Base-by-base conservation (phyloP, 1,284 basidiomycete species). In the Pyrrhoderma noxium region DNA sequence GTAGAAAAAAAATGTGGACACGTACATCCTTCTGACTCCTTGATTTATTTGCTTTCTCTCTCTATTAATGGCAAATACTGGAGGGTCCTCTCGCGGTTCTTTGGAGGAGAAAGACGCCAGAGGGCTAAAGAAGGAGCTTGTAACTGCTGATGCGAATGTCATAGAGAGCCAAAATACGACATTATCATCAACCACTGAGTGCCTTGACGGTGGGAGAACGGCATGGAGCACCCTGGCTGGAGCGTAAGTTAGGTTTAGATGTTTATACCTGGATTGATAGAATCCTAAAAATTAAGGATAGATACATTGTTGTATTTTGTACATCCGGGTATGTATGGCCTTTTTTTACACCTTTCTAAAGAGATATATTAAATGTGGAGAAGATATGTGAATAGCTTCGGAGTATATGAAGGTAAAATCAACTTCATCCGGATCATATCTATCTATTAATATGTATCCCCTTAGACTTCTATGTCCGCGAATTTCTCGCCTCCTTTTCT, bases 371-470 rank as follows among this genome's bases (percentile, higher is more conserved):
- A 4, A 16, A 47, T 31, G 34, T 8, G 8, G 18, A 16, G 22
- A n/a, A 42, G 50, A 2, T 54, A 54, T 19, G 38, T 47, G 2
- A 54, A 54, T 45, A 47, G 44, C 18, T 54, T 49, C 37, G 52
- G 52, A 7, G 52, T 54, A 14, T 54, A 54, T n/a, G 44, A 54
- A 54, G 52, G 52, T 49, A 16, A 19, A 45, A 5, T 45, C 47
- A 13, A n/a, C 8, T n/a, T 13, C 11, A 23, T 2, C 9, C 11
- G 22, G 18, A 5, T 21, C 19, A 45, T 22, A 40, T 18, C 11
- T 36, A 19, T n/a, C 35, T 18, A 9, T 22, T 40, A 22, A 5
- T 40, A 5, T 5, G 38, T 14, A 5, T 40, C n/a, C n/a, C 16
- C n/a, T 14, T 18, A 51, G 52, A 54, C 37, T 51, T 49, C 22